Evolutionary conservation across 768 basidiomycete species (phyloP), one percentile per base, ranked within the genome.

Genomic region (Amyloporia xantha): DNA sequence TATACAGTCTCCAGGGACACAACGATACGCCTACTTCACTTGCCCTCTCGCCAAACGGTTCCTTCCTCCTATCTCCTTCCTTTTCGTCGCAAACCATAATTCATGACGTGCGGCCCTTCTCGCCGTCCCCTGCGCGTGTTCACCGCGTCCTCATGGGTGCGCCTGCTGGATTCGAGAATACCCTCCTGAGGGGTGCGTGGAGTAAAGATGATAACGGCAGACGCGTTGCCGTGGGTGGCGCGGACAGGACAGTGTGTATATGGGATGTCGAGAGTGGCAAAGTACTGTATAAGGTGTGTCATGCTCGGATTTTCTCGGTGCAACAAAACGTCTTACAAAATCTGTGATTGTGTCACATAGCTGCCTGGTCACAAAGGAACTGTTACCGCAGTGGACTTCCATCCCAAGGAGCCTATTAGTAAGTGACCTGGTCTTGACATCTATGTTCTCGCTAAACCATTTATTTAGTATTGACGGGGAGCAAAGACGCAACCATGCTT

Each of bases 361-460:
- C 76, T 97, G 49, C 91, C 95, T 33, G 95, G 95, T 12, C 95
- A 99, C 66, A 96, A 91, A 65, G 94, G 95, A 10, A 94, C 94
- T 0, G 93, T 98, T 12, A 93, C 91, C 1, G 73, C 85, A n/a
- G 91, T 92, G 0, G 96, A 95, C 58, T 96, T 95, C 73, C 92
- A 95, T 64, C 93, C 95, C 7, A 91, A 84, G 60, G 93, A 96
- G 59, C 94, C 93, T 10, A 93, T 96, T 64, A 79, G 92, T 95
- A 66, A 55, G 92, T 73, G 40, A 9, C 28, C 24, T 52, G 13
- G 10, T 48, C n/a, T n/a, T n/a, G 12, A 13, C 43, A 20, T 20
- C 38, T 20, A 4, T 17, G 17, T 19, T 10, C 15, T 86, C 89
- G 71, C n/a, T n/a, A n/a, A n/a, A n/a, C n/a, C 36, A 35, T 46